Evolutionary conservation across 306 rosid genomes (phyloP).

Genomic region (Geum urbanum): DNA sequence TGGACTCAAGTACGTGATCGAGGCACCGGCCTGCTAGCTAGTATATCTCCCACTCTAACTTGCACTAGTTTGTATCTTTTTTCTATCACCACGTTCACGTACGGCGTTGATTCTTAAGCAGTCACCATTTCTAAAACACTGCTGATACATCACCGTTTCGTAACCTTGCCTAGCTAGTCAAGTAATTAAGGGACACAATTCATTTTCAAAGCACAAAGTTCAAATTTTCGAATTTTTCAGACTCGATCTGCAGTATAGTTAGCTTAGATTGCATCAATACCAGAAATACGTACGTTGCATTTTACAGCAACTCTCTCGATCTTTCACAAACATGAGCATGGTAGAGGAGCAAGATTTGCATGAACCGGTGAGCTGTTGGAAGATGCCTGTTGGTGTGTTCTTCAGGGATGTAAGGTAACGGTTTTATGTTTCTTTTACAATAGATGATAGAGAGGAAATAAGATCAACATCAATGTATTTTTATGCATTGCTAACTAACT

Average conservation of each 20-base stretch:
- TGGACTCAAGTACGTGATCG: neutral
- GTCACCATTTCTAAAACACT: neutral
- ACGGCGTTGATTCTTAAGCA: slow-evolving; percentile 1
- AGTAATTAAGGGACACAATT: neutral
- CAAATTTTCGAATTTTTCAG: no score
- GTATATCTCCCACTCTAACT: no score
- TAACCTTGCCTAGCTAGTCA: neutral
- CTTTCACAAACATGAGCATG: slow-evolving; percentile 27
- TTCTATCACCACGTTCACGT: no score
- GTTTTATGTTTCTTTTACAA: no score
- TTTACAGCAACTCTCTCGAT: no score
- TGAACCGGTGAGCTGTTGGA: slow-evolving; percentile 38
- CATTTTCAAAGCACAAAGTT: no score
- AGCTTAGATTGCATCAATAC: neutral
- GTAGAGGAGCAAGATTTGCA: slow-evolving; percentile 29
- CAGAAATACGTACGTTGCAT: no score
- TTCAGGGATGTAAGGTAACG: slow-evolving; percentile 81
- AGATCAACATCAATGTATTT: neutral
- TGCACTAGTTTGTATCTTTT: neutral
- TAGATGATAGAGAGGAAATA: neutral
- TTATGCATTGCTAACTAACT: neutral
- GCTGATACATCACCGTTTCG: neutral
- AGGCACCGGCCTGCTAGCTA: no score
- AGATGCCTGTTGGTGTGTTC: slow-evolving; percentile 69
- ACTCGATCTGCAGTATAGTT: neutral